Evolutionary conservation across 192 early-diverging fungal species (phyloP).

Genomic region (Allomyces macrogynus): DNA sequence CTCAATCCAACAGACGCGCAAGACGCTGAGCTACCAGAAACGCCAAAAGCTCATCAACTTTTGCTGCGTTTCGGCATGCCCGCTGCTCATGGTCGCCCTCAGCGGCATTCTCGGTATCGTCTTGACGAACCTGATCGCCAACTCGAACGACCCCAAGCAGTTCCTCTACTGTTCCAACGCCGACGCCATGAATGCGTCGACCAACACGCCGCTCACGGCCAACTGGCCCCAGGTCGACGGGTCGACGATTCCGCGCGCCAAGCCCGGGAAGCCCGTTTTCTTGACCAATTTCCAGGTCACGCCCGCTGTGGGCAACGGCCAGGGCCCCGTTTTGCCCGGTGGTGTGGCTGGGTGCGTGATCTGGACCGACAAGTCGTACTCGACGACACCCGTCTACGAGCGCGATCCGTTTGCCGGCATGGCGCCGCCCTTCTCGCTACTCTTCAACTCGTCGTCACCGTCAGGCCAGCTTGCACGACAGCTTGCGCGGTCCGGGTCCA

Average conservation of each 20-base stretch:
- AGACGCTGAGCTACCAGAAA: slow-evolving; percentile 47
- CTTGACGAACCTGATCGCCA: slow-evolving; percentile 25
- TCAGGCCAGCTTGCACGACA: not conserved
- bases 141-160: slow-evolving; percentile 7
- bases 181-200: slow-evolving; percentile 14
- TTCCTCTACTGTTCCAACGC: slow-evolving; percentile 27
- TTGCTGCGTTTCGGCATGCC: slow-evolving; percentile 44
- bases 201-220: slow-evolving; percentile 8
- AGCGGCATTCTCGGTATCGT: slow-evolving; percentile 28
- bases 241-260: slow-evolving; percentile 15
- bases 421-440: not conserved
- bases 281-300: slow-evolving; percentile 15
- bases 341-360: slow-evolving; percentile 5
- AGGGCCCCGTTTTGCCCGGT: slow-evolving; percentile 16
- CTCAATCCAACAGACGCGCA: slow-evolving; percentile 17
- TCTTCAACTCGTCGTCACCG: not conserved
- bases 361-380: slow-evolving; percentile 3
- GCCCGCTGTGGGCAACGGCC: slow-evolving; percentile 10
- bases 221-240: slow-evolving; percentile 16
- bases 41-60: slow-evolving; percentile 51
- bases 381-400: not conserved
- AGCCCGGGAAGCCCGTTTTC: slow-evolving; percentile 11
- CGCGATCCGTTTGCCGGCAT: not conserved
- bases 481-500: not conserved
- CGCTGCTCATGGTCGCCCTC: slow-evolving; percentile 47